Evolutionary conservation across 75 land plant genomes (phyloP).

Genomic region (Pinus tabuliformis): DNA sequence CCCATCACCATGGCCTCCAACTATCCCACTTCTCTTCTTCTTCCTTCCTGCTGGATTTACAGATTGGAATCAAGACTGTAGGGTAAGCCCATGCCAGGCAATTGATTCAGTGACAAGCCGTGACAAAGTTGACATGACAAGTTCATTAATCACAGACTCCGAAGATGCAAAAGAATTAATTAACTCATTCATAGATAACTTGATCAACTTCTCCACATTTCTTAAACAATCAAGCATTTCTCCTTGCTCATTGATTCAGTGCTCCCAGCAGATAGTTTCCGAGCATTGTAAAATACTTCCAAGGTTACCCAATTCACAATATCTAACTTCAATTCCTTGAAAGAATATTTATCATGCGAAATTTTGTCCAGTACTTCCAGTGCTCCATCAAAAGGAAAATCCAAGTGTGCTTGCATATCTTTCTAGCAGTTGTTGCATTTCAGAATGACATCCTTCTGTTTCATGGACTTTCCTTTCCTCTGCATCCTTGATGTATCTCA

Average conservation of each 20-base stretch:
- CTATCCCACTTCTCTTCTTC: slow-evolving; percentile 49
- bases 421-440: slow-evolving; percentile 49
- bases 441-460: neutral
- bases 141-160: slow-evolving; percentile 8
- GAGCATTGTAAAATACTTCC: slow-evolving; percentile 36
- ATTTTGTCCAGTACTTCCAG: slow-evolving; percentile 21
- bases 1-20: slow-evolving; percentile 13
- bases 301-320: slow-evolving; percentile 48
- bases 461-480: slow-evolving; percentile 35
- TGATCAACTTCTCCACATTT: slow-evolving; percentile 32
- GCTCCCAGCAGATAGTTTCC: slow-evolving; percentile 16
- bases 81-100: slow-evolving; percentile 50
- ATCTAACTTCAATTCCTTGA: slow-evolving; percentile 31
- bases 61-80: slow-evolving; percentile 53
- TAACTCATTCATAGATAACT: slow-evolving; percentile 23
- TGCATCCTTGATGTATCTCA: slow-evolving; percentile 29
- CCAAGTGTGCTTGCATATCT: slow-evolving; percentile 43
- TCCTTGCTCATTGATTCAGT: slow-evolving; percentile 5
- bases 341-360: slow-evolving; percentile 24
- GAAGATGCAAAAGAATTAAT: slow-evolving; percentile 12
- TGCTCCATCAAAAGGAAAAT: slow-evolving; percentile 44
- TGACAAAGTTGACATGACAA: slow-evolving; percentile 30
- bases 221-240: slow-evolving; percentile 23
- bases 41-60: slow-evolving; percentile 47
- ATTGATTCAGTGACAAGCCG: neutral